phyloP scores from a whole-genome alignment of 75 land plant genomes.

The Cryptomeria japonica region DNA sequence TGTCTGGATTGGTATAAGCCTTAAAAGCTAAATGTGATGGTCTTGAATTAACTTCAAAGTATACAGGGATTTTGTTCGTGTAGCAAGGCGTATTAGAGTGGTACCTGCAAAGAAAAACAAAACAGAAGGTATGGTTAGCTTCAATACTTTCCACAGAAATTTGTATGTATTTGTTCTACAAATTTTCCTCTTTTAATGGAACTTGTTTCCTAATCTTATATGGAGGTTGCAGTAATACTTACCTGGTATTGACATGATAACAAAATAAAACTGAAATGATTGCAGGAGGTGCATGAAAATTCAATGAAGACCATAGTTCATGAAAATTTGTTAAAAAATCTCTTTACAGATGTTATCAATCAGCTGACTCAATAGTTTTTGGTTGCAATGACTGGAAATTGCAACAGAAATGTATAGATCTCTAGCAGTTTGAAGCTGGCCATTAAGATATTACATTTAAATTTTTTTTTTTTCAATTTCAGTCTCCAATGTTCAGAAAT shows the following conservation, averaged over 20 bases:
- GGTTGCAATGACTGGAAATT: background rate
- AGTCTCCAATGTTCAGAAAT: background rate
- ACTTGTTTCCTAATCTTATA: background rate
- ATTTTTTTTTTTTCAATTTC: background rate
- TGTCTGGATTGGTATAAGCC: background rate
- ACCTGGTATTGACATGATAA: background rate
- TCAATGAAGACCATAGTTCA: background rate
- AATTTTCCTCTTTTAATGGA: background rate
- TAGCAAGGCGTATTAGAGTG: background rate
- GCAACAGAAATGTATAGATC: background rate
- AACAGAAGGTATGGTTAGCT: background rate
- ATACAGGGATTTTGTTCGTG: conserved; percentile 7
- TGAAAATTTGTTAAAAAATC: background rate
- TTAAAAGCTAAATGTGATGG: background rate
- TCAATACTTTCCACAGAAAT: background rate
- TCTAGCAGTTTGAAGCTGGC: background rate
- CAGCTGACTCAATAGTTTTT: background rate
- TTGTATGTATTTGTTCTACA: background rate
- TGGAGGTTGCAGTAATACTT: background rate
- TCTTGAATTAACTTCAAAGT: background rate
- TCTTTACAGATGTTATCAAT: background rate
- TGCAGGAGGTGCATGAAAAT: background rate
- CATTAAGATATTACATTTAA: background rate
- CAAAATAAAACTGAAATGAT: background rate
- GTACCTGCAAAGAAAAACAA: conserved; percentile 2